These are phyloP conservation scores for Keqinozyma sinolaborantium DNA, from an alignment of 1,139 yeast species.

Conservation along the genomic window DNA sequence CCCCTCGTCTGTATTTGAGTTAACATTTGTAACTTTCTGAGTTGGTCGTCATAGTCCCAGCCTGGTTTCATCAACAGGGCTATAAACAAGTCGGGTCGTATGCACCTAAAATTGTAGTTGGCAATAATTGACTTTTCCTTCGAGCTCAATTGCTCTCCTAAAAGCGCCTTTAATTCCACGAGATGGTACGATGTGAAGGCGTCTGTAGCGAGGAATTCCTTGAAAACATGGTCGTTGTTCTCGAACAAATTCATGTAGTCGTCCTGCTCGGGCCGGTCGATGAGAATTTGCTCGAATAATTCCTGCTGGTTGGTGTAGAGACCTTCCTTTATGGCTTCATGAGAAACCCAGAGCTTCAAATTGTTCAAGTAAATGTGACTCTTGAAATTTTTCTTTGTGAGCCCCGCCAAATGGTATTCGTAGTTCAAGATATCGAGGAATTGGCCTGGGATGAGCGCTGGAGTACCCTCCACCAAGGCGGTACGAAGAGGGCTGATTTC, in stretches of 20 bases:
- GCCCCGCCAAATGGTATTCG: constrained; percentile 25
- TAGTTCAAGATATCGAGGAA: constrained; percentile 22
- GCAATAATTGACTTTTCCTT: not conserved
- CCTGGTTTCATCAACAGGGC: constrained; percentile 16
- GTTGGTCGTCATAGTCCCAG: constrained; percentile 14
- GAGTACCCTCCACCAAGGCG: constrained; percentile 31
- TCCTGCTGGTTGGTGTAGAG: not conserved
- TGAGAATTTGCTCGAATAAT: not conserved
- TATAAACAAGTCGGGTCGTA: constrained; percentile 26
- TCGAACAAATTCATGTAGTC: constrained; percentile 29
- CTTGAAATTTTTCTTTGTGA: constrained; percentile 22
- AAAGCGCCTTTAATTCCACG: constrained; percentile 18
- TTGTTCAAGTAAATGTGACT: constrained; percentile 27
- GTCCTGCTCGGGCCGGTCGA: constrained; percentile 17
- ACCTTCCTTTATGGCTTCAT: not conserved
- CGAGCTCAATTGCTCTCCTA: constrained; percentile 1
- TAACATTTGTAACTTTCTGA: constrained; percentile 9
- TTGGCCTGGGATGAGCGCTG: constrained; percentile 30
- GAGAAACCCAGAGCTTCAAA: constrained; percentile 30
- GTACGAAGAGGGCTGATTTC: constrained; percentile 30
- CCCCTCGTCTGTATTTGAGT: too few species aligned
- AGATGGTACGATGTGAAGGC: constrained; percentile 26
- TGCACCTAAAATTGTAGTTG: constrained; percentile 1
- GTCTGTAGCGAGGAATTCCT: constrained; percentile 20
- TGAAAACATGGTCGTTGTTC: constrained; percentile 18